Conservation (phyloP, 805 yeast species). For the Hanseniaspora thailandica region DNA sequence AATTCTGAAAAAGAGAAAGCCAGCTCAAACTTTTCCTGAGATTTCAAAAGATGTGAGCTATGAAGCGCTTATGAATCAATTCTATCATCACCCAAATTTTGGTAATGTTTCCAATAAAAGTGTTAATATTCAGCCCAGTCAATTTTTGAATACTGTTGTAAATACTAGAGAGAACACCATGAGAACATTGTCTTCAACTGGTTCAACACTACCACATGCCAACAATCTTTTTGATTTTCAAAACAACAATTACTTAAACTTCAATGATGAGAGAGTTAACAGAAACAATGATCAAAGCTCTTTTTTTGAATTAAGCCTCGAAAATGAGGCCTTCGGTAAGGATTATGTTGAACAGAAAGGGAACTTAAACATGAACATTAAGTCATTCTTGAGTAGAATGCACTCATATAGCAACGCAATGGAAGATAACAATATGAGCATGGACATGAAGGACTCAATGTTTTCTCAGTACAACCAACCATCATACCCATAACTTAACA, state of each 20-base stretch:
- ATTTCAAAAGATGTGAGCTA: not conserved
- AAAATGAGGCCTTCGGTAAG: conserved; percentile 8
- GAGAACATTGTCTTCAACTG: conserved; percentile 10
- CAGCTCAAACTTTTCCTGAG: not conserved
- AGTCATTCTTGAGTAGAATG: not conserved
- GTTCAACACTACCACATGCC: conserved; percentile 6
- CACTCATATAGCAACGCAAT: not conserved
- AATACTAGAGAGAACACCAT: conserved; percentile 12
- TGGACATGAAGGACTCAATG: conserved; percentile 5
- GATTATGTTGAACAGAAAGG: not conserved
- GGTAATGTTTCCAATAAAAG: not conserved
- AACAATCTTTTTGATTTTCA: conserved; percentile 9
- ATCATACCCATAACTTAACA: not conserved
- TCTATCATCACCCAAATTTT: not conserved
- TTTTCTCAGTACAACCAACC: not conserved
- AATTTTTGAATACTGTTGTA: not conserved
- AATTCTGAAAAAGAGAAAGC: not conserved
- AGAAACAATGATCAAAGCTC: not conserved
- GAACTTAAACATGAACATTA: not conserved
- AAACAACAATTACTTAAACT: conserved; percentile 1
- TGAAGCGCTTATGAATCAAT: not conserved
- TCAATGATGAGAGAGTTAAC: not conserved
- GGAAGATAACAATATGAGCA: not conserved
- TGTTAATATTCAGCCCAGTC: not conserved
- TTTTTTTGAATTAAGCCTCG: conserved; percentile 15